Evolutionary conservation across 2,329 filamentous ascomycete species (phyloP).

Genomic region (Neonectria ditissima): DNA sequence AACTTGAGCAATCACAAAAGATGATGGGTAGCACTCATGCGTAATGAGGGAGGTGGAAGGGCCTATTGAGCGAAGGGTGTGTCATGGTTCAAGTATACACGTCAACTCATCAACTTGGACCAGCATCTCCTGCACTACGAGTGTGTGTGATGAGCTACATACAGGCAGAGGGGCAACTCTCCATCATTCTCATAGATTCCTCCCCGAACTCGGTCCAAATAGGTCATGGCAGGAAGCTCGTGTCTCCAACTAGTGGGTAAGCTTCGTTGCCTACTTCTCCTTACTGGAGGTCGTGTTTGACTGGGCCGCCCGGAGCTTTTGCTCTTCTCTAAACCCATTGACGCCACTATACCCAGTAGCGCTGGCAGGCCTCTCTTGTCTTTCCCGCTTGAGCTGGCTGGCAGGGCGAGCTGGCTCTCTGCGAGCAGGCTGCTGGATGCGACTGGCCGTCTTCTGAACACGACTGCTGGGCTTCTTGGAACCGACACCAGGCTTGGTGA

Average conservation of each 20-base stretch:
- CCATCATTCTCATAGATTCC: background rate
- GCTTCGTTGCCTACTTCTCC: background rate
- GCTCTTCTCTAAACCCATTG: constrained; percentile 42
- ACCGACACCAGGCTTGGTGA: constrained; percentile 11
- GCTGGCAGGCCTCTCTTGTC: constrained; percentile 16
- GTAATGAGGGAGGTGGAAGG: background rate
- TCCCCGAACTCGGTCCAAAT: background rate
- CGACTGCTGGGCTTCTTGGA: background rate
- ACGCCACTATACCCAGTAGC: constrained; percentile 41
- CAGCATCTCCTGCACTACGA: background rate
- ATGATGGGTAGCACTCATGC: background rate
- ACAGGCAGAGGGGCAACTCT: background rate
- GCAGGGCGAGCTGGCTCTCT: background rate
- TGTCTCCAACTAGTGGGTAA: background rate
- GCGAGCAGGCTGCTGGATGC: background rate
- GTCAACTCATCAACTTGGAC: background rate
- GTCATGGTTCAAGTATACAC: too few relatives aligned
- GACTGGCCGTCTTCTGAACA: background rate
- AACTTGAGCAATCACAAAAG: background rate
- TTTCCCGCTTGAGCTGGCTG: constrained; percentile 4
- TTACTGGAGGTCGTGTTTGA: background rate
- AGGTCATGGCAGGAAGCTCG: background rate
- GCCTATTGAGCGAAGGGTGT: background rate
- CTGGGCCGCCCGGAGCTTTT: background rate
- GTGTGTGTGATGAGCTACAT: background rate